Percentiles rank a stretch among this genome's conserved stretches.
Conservation (phyloP, 2,329 filamentous ascomycete genomes). For the Aspergillaceae sp. region DNA sequence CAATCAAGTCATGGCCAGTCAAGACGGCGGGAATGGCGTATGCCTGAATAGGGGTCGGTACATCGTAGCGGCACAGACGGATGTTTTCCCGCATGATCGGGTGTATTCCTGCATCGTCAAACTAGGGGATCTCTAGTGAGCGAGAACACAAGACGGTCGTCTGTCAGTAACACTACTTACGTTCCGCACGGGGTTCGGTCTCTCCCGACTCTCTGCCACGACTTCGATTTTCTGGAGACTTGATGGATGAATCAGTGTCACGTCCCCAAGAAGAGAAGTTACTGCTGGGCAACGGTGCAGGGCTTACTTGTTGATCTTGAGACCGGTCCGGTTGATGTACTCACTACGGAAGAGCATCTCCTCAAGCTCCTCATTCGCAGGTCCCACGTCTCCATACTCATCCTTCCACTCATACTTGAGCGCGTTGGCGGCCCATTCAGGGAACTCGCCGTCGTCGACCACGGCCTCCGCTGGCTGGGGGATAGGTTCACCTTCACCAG, state of each 20-base stretch:
- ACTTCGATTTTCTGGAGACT: constrained; percentile 45
- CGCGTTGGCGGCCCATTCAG: constrained; percentile 49
- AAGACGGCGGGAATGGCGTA: constrained; percentile 76
- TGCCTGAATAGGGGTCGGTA: constrained; percentile 78
- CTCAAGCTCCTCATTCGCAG: constrained; percentile 62
- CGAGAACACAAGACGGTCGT: neutral
- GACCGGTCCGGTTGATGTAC: constrained; percentile 46
- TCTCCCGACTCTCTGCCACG: constrained; percentile 40
- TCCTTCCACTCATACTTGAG: constrained; percentile 74
- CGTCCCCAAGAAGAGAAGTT: too few relatives aligned
- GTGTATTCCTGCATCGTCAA: constrained; percentile 73
- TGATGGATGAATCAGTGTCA: neutral
- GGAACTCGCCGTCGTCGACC: constrained; percentile 12
- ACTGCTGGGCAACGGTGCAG: too few relatives aligned
- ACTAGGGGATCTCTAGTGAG: constrained; percentile 34
- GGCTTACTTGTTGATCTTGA: constrained; percentile 55
- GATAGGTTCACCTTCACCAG: constrained; percentile 1
- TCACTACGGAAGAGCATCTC: constrained; percentile 59
- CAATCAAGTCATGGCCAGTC: constrained; percentile 71
- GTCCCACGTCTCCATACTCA: constrained; percentile 78
- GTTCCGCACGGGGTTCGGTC: constrained; percentile 40
- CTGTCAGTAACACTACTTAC: constrained; percentile 31
- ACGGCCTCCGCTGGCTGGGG: constrained; percentile 12
- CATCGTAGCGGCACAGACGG: constrained; percentile 57
- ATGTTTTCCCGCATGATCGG: constrained; percentile 76